Conservation (phyloP, 2,329 filamentous ascomycete species). For the Ophiostoma ips region DNA sequence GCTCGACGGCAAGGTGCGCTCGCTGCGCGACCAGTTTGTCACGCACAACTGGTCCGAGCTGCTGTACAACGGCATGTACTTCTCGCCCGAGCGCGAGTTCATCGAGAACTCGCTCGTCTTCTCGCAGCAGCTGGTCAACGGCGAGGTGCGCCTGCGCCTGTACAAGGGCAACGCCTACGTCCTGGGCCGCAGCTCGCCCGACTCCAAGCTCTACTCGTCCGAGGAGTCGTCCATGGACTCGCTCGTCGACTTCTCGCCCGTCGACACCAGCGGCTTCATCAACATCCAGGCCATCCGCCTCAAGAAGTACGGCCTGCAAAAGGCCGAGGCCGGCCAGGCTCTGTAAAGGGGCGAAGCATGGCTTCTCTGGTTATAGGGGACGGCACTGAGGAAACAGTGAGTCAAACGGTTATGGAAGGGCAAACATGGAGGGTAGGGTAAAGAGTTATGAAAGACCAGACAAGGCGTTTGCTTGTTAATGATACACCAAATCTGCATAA, state of each 20-base stretch:
- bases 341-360: conserved; percentile 9
- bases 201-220: conserved; percentile 37
- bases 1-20: conserved; percentile 43
- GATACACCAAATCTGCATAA: not conserved
- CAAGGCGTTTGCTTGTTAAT: conserved; percentile 1
- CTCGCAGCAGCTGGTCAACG: conserved; percentile 39
- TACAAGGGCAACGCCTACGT: conserved; percentile 32
- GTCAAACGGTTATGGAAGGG: not conserved
- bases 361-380: not conserved
- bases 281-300: conserved; percentile 54
- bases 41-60: conserved; percentile 35
- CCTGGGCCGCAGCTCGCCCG: conserved; percentile 31
- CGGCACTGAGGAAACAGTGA: not conserved
- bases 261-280: conserved; percentile 42
- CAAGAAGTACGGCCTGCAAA: conserved; percentile 36
- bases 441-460: not conserved
- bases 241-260: conserved; percentile 28
- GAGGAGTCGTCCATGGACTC: conserved; percentile 37
- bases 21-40: conserved; percentile 44
- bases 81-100: conserved; percentile 41
- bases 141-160: conserved; percentile 23
- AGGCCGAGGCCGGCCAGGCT: conserved; percentile 25
- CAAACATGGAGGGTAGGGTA: not conserved
- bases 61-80: conserved; percentile 32
- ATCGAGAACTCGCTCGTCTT: conserved; percentile 49